Evolutionary conservation across 2,329 filamentous ascomycete species (phyloP), one percentile per base, ranked within the genome.

Genomic region (Neonectria magnoliae): DNA sequence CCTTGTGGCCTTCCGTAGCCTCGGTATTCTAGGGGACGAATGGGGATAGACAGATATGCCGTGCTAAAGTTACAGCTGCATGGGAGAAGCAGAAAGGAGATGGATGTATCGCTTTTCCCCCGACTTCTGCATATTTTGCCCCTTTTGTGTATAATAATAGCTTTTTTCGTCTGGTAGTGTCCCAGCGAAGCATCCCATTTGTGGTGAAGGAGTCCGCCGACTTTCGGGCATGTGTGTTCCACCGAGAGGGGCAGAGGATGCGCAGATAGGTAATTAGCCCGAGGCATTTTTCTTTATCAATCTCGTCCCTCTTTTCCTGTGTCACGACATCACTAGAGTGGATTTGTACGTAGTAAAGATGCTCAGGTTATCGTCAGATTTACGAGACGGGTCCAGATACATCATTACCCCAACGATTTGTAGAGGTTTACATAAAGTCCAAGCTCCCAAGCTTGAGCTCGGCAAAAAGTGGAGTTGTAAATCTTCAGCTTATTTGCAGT

Each of bases 161-260:
- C 27, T 42, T 22, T 22, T 50, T 33, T n/a, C n/a, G 6, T 38
- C 13, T 42, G n/a, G 38, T n/a, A 60, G 14, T 38, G 31, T 13
- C 31, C 31, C 31, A 33, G 31, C 31, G 10, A 10, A 13, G 31
- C 31, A 33, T 14, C 33, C 5, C 14, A 36, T 36, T 5, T 13
- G 6, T 64, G 51, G 51, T 41, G 52, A 62, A 36, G 36, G 10
- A 54, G 54, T 50, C 55, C 42, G 50, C 60, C 55, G 60, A 58
- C 33, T 10, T 48, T 63, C 50, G 55, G 18, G 31, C 38, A 36
- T 10, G n/a, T 33, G 18, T 18, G 48, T 51, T 51, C 48, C 48
- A 33, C 48, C 16, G 11, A 33, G 48, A 51, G 48, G 48, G 48
- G 47, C 10, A 29, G 29, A 27, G 18, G 48, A 10, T 11, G 18